Base-by-base conservation (phyloP, 768 basidiomycete species). In the Mycena pura region DNA sequence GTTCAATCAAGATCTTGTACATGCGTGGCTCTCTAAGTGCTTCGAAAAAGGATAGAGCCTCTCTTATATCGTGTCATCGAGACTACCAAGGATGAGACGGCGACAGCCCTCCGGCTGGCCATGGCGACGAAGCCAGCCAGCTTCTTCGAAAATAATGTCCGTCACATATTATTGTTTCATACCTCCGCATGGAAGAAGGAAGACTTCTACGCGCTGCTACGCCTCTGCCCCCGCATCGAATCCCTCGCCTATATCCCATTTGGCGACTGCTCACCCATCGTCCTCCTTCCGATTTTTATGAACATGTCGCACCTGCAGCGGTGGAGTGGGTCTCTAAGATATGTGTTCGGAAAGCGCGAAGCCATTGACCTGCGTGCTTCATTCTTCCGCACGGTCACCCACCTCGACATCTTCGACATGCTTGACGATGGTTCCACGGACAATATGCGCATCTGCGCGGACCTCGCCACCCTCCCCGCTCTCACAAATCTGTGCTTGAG, bases 401-500 rank as follows among this genome's bases (percentile, higher is more conserved):
- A 60, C 32, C 36, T 60, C 19, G 43, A 51, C 19, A 17, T 60
- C 2, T 36, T 60, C 19, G 40, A 39, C 17, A 9, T 24, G 13
- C 7, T 1, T 10, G 31, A 52, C 49, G 3, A 44, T 1, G 9
- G 3, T 5, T n/a, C n/a, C n/a, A n/a, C n/a, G n/a, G n/a, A n/a
- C n/a, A n/a, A n/a, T n/a, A 7, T 15, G 6, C 2, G 13, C 6
- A 15, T 53, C 6, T 53, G 14, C 21, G 2, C 19, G n/a, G 27
- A 28, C 5, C 36, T 61, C 15, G 34, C 38, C 5, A 13, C 5
- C 5, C 32, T 60, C 13, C 59, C 59, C 11, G 44, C 31, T 25
- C 52, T 53, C n/a, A 60, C 59, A 8, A 50, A 60, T 25, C 44
- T 60, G n/a, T 46, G 57, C 36, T n/a, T 59, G 28, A 50, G 22